phyloP scores from a whole-genome alignment of 177 flowering plant species.

The Vitis hybrid region DNA sequence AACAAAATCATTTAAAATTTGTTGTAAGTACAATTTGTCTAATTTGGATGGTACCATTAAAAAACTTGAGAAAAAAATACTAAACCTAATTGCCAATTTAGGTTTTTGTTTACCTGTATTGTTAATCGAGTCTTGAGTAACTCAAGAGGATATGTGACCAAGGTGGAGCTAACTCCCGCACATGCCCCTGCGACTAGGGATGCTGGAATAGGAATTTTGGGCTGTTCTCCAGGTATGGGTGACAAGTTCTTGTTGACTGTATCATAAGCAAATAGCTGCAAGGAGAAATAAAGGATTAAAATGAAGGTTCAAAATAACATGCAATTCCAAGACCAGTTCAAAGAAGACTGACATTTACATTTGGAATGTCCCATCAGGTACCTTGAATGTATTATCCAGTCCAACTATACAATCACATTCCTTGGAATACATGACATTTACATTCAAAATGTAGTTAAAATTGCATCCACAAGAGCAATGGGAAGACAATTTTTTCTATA shows the following conservation, averaged over 20 bases:
- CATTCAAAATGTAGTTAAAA: too few species aligned
- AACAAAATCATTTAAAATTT: background rate
- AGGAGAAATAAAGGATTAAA: background rate
- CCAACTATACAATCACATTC: too few species aligned
- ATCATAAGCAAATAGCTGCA: constrained; percentile 91
- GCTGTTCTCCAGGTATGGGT: constrained; percentile 63
- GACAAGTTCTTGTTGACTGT: constrained; percentile 79
- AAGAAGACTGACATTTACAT: too few species aligned
- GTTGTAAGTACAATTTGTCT: background rate
- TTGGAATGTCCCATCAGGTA: too few species aligned
- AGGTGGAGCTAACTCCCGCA: constrained; percentile 90
- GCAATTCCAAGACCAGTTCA: too few species aligned
- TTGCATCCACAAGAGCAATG: too few species aligned
- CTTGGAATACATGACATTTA: too few species aligned
- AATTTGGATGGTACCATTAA: background rate
- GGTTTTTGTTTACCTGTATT: constrained; percentile 58
- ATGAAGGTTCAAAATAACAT: background rate
- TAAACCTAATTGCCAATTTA: background rate
- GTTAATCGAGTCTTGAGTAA: constrained; percentile 89
- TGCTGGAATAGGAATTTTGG: constrained; percentile 70
- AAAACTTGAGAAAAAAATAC: too few species aligned
- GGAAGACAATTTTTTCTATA: too few species aligned
- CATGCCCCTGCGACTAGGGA: constrained; percentile 86
- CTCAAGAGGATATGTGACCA: constrained; percentile 92
- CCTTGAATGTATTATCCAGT: too few species aligned